These are phyloP conservation scores for Candida awuae DNA, from an alignment of 805 yeast genomes.

Conservation along the genomic window DNA sequence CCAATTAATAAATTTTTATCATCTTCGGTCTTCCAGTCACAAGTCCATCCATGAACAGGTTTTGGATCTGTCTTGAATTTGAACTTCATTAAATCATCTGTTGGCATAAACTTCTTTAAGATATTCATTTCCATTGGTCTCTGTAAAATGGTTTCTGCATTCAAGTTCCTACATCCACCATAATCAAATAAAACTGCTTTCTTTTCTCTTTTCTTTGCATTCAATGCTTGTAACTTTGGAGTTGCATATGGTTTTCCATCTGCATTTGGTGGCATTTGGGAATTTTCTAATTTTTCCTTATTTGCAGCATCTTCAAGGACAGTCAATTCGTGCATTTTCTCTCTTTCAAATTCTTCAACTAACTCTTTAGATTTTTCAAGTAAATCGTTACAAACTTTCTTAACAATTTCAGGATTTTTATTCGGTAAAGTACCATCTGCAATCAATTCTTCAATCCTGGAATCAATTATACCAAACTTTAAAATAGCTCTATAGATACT, in stretches of 20 bases:
- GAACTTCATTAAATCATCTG: conserved; percentile 52
- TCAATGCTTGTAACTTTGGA: conserved; percentile 29
- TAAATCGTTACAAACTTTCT: conserved; percentile 69
- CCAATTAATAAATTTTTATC: conserved; percentile 87
- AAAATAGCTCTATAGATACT: conserved; percentile 76
- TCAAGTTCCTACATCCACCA: conserved; percentile 77
- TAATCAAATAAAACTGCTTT: conserved; percentile 86
- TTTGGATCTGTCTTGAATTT: conserved; percentile 58
- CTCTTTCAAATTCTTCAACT: conserved; percentile 56
- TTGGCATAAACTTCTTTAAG: conserved; percentile 44
- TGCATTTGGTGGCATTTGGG: conserved; percentile 22
- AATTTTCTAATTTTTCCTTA: conserved; percentile 40
- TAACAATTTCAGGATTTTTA: conserved; percentile 71
- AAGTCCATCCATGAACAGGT: conserved; percentile 84
- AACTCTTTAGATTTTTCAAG: conserved; percentile 51
- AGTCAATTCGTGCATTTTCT: conserved; percentile 46
- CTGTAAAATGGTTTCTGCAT: conserved; percentile 78
- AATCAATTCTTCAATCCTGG: conserved; percentile 75
- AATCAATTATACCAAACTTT: conserved; percentile 69
- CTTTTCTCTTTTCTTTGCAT: conserved; percentile 67
- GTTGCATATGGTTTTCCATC: conserved; percentile 26
- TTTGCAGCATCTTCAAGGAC: conserved; percentile 53
- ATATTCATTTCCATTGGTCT: conserved; percentile 81
- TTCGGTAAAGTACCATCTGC: conserved; percentile 86
- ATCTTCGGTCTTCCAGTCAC: conserved; percentile 75